These are phyloP conservation scores for Candolleomyces eurysporus DNA, from an alignment of 768 basidiomycete genomes.

Conservation along the genomic window DNA sequence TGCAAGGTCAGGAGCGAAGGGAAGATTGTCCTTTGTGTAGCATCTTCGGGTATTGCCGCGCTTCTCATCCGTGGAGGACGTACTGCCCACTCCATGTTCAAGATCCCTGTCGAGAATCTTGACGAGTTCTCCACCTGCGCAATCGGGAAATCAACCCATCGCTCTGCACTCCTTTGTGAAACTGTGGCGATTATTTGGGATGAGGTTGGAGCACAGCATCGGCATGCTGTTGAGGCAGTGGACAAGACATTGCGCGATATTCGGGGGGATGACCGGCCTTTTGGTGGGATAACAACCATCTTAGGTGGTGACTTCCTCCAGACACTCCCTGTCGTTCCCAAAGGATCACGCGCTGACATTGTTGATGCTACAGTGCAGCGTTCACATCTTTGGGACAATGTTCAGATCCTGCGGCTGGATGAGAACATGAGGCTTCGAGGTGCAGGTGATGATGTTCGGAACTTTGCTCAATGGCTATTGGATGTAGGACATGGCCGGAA, in stretches of 20 bases:
- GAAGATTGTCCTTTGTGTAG: conserved; percentile 42
- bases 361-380: conserved; percentile 25
- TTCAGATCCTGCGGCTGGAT: conserved; percentile 20
- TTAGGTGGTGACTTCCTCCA: conserved; percentile 49
- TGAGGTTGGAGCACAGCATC: conserved; percentile 38
- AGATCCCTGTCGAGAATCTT: conserved; percentile 39
- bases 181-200: conserved; percentile 41
- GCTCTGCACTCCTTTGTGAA: background rate
- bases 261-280: conserved; percentile 34
- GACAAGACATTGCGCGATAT: too few species aligned
- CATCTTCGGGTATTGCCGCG: conserved; percentile 49
- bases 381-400: background rate
- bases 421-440: conserved; percentile 38
- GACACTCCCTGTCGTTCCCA: conserved; percentile 40
- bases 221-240: conserved; percentile 37
- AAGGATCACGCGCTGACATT: conserved; percentile 20
- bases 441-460: conserved; percentile 45
- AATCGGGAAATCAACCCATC: background rate
- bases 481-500: conserved; percentile 43
- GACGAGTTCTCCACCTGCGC: background rate
- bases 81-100: conserved; percentile 48
- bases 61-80: conserved; percentile 37
- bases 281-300: conserved; percentile 40
- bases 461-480: conserved; percentile 40
- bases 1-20: conserved; percentile 22